Percentiles rank a stretch among this genome's conserved stretches.
Evolutionary conservation across 148 eudicot genomes (phyloP).

Genomic region (Rhododendron kiyosumense): DNA sequence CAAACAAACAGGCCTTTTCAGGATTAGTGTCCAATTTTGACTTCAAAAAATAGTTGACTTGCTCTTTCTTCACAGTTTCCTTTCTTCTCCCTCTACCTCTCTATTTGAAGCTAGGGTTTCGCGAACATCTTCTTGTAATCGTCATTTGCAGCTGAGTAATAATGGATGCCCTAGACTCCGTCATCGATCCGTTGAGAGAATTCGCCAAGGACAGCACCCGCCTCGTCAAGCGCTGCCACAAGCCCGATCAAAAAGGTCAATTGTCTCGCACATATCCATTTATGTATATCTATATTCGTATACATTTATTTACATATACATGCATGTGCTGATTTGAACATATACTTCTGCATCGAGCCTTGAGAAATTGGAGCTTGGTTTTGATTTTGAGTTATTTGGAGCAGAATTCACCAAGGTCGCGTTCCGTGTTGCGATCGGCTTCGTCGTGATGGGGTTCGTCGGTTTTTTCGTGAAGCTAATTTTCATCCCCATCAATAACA

Average conservation of each 20-base stretch:
- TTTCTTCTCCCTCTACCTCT: background rate
- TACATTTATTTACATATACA: background rate
- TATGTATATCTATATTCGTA: background rate
- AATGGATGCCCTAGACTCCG: constrained; percentile 56
- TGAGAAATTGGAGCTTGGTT: background rate
- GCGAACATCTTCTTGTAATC: background rate
- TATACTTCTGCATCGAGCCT: background rate
- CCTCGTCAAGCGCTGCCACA: constrained; percentile 68
- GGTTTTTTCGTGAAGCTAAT: constrained; percentile 39
- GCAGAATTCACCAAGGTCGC: constrained; percentile 47
- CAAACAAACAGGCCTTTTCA: too few species aligned
- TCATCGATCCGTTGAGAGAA: constrained; percentile 60
- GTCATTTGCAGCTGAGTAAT: background rate
- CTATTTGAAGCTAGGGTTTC: background rate
- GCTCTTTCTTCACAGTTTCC: background rate
- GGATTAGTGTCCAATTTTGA: too few species aligned
- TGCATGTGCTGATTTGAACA: background rate
- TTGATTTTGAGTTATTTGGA: background rate
- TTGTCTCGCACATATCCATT: background rate
- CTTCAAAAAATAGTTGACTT: background rate
- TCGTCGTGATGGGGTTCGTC: constrained; percentile 53
- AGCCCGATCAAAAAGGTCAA: constrained; percentile 67
- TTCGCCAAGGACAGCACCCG: constrained; percentile 69
- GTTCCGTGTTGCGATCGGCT: constrained; percentile 42
- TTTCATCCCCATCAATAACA: constrained; percentile 18